A percentile compares a stretch with the other conserved stretches of the same genome.
Evolutionary conservation across 768 basidiomycete species (phyloP).

Genomic region (Podaxis carcinomalis): DNA sequence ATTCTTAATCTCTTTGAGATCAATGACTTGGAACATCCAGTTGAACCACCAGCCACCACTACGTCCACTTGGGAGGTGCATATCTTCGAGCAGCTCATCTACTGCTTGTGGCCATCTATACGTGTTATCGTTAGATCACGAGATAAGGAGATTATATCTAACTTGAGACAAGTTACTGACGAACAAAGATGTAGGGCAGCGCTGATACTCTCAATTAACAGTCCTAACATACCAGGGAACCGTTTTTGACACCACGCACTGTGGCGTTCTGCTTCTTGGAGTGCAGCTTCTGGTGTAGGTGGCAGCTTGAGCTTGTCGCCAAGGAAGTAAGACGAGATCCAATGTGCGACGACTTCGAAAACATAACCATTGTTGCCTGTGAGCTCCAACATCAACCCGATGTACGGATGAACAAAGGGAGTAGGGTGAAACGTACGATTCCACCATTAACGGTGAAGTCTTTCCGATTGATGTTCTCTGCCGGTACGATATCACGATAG

Average conservation of each 20-base stretch:
- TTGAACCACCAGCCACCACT: constrained; percentile 65
- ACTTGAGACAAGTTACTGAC: constrained; percentile 29
- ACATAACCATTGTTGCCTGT: constrained; percentile 51
- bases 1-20: constrained; percentile 41
- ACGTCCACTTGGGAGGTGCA: constrained; percentile 46
- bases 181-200: constrained; percentile 48
- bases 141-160: not conserved
- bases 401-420: not conserved
- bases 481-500: constrained; percentile 60
- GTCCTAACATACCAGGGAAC: constrained; percentile 44
- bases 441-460: constrained; percentile 70
- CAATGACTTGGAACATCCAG: constrained; percentile 56
- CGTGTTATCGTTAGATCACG: not conserved
- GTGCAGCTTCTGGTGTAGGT: constrained; percentile 40
- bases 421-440: constrained; percentile 33
- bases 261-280: constrained; percentile 35
- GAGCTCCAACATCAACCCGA: constrained; percentile 25
- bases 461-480: constrained; percentile 45
- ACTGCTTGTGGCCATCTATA: constrained; percentile 57
- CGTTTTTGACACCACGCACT: constrained; percentile 53
- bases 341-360: constrained; percentile 53
- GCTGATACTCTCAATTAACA: constrained; percentile 52
- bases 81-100: constrained; percentile 57
- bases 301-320: constrained; percentile 49
- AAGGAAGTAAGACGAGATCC: constrained; percentile 63